Percentiles rank a stretch among this genome's conserved stretches.
Conservation (phyloP, 371 early-diverging fungal genomes). For the Phascolomyces articulosus region DNA sequence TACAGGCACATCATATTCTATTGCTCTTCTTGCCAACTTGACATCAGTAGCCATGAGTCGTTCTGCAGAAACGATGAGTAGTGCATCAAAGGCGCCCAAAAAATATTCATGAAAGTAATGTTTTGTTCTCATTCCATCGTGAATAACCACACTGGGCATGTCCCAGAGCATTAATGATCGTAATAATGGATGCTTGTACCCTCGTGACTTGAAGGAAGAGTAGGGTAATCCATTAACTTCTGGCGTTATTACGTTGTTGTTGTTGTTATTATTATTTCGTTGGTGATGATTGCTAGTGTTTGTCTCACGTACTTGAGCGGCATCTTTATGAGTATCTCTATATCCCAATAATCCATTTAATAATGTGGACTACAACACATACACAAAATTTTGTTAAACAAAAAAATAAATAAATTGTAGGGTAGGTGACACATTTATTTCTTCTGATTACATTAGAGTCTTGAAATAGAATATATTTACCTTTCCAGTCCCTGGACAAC, state of each 20-base stretch:
- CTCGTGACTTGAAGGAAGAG: conserved; percentile 24
- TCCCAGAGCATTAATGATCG: conserved; percentile 32
- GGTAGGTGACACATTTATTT: too few species aligned
- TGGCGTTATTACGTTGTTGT: too few species aligned
- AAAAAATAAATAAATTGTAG: too few species aligned
- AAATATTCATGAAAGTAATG: conserved; percentile 29
- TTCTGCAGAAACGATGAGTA: conserved; percentile 34
- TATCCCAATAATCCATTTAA: conserved; percentile 38
- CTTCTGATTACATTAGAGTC: not conserved
- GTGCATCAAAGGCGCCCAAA: conserved; percentile 35
- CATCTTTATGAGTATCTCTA: conserved; percentile 17
- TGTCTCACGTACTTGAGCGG: conserved; percentile 30
- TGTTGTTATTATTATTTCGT: not conserved
- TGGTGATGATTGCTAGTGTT: conserved; percentile 15
- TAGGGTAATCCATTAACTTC: too few species aligned
- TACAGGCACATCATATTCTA: conserved; percentile 21
- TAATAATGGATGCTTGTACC: conserved; percentile 26
- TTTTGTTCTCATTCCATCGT: conserved; percentile 16
- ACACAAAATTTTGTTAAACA: too few species aligned
- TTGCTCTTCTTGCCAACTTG: conserved; percentile 28
- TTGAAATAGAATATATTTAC: conserved; percentile 13
- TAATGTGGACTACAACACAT: conserved; percentile 24
- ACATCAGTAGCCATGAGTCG: conserved; percentile 36
- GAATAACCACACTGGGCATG: conserved; percentile 25
- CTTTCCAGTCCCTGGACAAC: conserved; percentile 38